A percentile compares a stretch with the other conserved stretches of the same genome.
These are phyloP conservation scores for Vanrija sp. DNA, from an alignment of 1,284 basidiomycete genomes.

Conservation along the genomic window DNA sequence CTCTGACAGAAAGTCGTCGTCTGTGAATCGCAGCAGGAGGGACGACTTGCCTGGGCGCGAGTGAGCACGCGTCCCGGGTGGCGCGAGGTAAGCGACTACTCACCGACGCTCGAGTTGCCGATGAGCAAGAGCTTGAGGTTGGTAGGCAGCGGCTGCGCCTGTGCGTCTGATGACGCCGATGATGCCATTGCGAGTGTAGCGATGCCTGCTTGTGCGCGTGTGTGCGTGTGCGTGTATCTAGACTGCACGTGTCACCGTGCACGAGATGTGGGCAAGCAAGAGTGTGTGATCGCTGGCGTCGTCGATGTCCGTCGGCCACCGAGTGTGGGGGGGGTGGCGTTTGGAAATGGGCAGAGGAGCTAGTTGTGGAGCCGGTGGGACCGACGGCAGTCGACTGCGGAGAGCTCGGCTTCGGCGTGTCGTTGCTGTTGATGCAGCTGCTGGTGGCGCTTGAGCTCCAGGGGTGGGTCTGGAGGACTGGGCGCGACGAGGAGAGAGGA, in stretches of 20 bases:
- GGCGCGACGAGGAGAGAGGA: no score
- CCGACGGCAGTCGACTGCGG: no score
- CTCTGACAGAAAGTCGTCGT: constrained; percentile 91
- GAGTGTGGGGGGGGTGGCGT: not conserved
- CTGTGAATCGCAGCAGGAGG: constrained; percentile 86
- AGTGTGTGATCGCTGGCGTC: not conserved
- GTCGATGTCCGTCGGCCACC: not conserved
- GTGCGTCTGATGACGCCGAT: not conserved
- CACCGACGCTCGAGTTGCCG: constrained; percentile 86
- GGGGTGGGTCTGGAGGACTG: no score
- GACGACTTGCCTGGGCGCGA: constrained; percentile 58
- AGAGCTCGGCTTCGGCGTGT: no score
- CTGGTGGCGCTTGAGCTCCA: no score
- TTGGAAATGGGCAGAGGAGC: not conserved
- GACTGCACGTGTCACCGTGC: no score
- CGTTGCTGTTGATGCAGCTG: no score
- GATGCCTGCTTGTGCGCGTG: no score
- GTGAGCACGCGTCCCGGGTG: not conserved
- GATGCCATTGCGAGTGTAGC: no score
- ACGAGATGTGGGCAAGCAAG: not conserved
- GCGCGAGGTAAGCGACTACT: constrained; percentile 47
- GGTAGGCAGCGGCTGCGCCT: constrained; percentile 4
- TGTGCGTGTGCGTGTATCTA: not conserved
- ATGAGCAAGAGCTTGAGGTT: constrained; percentile 56
- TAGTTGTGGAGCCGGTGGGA: no score